Evolutionary conservation across 148 eudicot species (phyloP), one percentile per base, ranked within the genome.

Genomic region (Beta vulgaris): DNA sequence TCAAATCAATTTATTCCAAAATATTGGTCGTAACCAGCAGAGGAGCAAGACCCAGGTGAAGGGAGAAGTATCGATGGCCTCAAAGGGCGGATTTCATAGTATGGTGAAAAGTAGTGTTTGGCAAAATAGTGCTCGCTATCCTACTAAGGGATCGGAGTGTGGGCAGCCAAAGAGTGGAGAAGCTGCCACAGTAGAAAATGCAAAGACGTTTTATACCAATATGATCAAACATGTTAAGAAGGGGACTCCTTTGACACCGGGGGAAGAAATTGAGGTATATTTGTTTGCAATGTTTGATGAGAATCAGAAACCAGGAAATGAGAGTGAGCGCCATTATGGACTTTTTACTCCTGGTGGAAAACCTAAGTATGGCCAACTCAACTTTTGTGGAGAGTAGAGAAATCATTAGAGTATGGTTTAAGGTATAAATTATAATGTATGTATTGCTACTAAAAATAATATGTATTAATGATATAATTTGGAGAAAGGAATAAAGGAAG

Each of bases 271-370:
- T 3, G 85, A 82, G 39, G 76, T 77, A 3, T 85, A 85, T 66
- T 67, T 84, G 55, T 84, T 81, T 72, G 84, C 84, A 51, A 73
- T 81, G 86, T 84, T 70, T 54, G 86, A 84, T 68, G 87, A 84
- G 73, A 62, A 84, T 64, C 21, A 39, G 28, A 81, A 78, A 23
- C 23, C 31, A 0, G 82, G 49, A 0, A 76, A 44, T 49, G 46
- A 36, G 4, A 36, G 13, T 36, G 87, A 85, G 77, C 69, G 55
- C 21, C 28, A 78, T 66, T 85, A 82, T 42, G 85, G 87, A 53
- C 61, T 85, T 16, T 85, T 85, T 31, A 19, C 49, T 1, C 76
- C 81, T 19, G 14, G 66, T 76, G 51, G 73, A 57, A 76, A 76
- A 23, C 48, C 77, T 23, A 84, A 84, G 64, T 78, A 78, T 46